A percentile compares a stretch with the other conserved stretches of the same genome.
phyloP scores from a whole-genome alignment of 805 yeast species.

The Starmerella sirachaensis region DNA sequence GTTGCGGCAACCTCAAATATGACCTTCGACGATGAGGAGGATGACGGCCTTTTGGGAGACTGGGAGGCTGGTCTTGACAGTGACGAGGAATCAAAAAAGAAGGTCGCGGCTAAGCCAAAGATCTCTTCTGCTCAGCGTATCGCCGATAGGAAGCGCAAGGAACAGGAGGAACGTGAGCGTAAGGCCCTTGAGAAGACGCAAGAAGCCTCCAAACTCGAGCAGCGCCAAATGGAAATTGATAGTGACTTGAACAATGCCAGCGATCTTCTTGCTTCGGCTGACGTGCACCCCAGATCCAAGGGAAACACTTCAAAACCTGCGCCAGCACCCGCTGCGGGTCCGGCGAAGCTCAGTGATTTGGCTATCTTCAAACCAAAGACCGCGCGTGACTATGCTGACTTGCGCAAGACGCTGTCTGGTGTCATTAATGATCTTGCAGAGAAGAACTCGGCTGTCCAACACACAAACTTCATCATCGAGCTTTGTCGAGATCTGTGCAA shows the following conservation, averaged over 20 bases:
- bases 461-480: slow-evolving; percentile 70
- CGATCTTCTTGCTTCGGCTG: slow-evolving; percentile 68
- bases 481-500: slow-evolving; percentile 71
- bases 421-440: slow-evolving; percentile 50
- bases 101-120: slow-evolving; percentile 35
- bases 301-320: slow-evolving; percentile 27
- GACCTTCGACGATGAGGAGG: slow-evolving; percentile 77
- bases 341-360: slow-evolving; percentile 30
- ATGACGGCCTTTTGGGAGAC: slow-evolving; percentile 73
- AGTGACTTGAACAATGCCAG: slow-evolving; percentile 90
- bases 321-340: slow-evolving; percentile 30
- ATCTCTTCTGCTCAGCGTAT: slow-evolving; percentile 33
- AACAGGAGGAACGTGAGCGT: slow-evolving; percentile 38
- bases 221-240: slow-evolving; percentile 67
- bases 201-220: slow-evolving; percentile 60
- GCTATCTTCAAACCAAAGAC: slow-evolving; percentile 72
- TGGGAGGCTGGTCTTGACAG: slow-evolving; percentile 80
- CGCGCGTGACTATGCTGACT: slow-evolving; percentile 65
- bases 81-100: slow-evolving; percentile 33
- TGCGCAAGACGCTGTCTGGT: slow-evolving; percentile 59
- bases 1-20: slow-evolving; percentile 50
- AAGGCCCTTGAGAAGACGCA: slow-evolving; percentile 35
- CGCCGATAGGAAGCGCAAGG: slow-evolving; percentile 32
- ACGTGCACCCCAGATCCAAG: slow-evolving; percentile 27
- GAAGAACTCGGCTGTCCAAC: slow-evolving; percentile 47